Conservation (phyloP, 441 rosid species). For the Arabidopsis lyrata region DNA sequence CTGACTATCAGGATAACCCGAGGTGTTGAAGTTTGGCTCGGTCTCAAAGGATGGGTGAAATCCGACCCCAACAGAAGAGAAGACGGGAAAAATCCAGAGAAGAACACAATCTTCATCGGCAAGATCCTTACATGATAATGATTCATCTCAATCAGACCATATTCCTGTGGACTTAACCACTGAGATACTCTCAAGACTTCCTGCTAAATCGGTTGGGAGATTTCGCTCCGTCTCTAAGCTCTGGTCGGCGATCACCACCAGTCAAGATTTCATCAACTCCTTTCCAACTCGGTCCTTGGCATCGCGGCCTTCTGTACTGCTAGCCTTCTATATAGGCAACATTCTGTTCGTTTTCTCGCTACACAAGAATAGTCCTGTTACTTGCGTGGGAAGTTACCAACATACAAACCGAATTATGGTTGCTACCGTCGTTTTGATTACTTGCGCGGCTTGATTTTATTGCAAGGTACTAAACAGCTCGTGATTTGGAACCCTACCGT, state of each 20-base stretch:
- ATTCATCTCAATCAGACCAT: conserved; percentile 6
- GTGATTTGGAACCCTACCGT: conserved; percentile 27
- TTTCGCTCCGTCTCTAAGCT: conserved; percentile 23
- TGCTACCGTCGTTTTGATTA: not conserved
- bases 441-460: conserved; percentile 18
- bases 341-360: conserved; percentile 1
- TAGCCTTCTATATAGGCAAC: not conserved
- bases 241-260: conserved; percentile 25
- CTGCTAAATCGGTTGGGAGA: conserved; percentile 18
- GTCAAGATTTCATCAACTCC: conserved; percentile 9
- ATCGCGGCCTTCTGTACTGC: conserved; percentile 2
- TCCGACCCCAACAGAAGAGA: too few species aligned
- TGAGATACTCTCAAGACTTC: conserved; percentile 21
- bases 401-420: not conserved
- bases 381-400: not conserved
- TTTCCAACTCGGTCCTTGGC: not conserved
- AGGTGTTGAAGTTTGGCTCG: too few species aligned
- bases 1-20: too few species aligned
- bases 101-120: not conserved
- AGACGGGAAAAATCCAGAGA: not conserved
- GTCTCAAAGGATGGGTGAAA: too few species aligned
- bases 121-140: not conserved
- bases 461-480: not conserved
- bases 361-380: not conserved
- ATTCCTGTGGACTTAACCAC: conserved; percentile 13